These are phyloP conservation scores for Rhodosporidiobolus odoratus DNA, from an alignment of 768 basidiomycete species.

Conservation along the genomic window DNA sequence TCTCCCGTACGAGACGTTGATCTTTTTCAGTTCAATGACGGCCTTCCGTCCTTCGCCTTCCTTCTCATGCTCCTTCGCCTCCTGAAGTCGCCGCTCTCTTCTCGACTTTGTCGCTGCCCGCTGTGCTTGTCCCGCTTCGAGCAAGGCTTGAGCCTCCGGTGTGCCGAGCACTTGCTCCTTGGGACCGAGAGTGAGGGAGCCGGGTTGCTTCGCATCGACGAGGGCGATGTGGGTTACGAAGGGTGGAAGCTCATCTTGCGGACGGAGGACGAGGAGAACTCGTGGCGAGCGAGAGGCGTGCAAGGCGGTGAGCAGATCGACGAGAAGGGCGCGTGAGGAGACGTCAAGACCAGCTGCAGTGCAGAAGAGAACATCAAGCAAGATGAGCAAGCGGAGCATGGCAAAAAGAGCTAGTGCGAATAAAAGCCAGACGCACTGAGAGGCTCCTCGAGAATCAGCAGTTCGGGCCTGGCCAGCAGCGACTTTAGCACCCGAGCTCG, in stretches of 20 bases:
- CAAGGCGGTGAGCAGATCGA: slow-evolving; percentile 56
- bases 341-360: slow-evolving; percentile 75
- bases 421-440: slow-evolving; percentile 56
- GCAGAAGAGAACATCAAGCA: not conserved
- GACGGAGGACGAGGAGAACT: slow-evolving; percentile 61
- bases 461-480: slow-evolving; percentile 61
- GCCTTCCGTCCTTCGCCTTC: slow-evolving; percentile 4
- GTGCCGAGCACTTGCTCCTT: slow-evolving; percentile 10
- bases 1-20: slow-evolving; percentile 62
- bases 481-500: slow-evolving; percentile 76
- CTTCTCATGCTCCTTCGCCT: not conserved
- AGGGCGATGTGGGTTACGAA: slow-evolving; percentile 66
- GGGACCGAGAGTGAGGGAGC: slow-evolving; percentile 3
- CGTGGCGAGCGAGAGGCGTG: slow-evolving; percentile 56
- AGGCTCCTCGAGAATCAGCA: slow-evolving; percentile 87
- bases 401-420: not conserved
- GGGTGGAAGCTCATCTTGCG: slow-evolving; percentile 65
- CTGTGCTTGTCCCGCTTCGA: slow-evolving; percentile 6
- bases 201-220: not conserved
- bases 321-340: slow-evolving; percentile 56
- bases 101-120: not conserved
- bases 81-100: not conserved
- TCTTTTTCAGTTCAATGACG: slow-evolving; percentile 52
- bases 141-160: not conserved
- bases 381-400: not conserved